Evolutionary conservation across 1,284 basidiomycete species (phyloP), one percentile per base, ranked within the genome.

Genomic region (Microbotryomycetes sp.): DNA sequence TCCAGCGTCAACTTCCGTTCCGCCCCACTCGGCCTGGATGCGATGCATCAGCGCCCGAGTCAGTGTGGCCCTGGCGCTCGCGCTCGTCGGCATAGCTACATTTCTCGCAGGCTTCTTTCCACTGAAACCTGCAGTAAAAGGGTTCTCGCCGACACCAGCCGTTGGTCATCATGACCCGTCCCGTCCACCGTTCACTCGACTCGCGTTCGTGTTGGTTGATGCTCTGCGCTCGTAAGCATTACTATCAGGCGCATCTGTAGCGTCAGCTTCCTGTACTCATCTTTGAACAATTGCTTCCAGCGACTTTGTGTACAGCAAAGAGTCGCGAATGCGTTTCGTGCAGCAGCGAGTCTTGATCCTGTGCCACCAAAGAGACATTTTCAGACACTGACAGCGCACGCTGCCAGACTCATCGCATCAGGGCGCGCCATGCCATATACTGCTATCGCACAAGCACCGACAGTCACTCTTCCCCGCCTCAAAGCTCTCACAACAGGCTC

Each of bases 401-500:
- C 4, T 52, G 9, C 1, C 41, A 70, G 69, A 3, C 54, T 69
- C 46, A 27, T 71, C 54, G 29, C 49, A 2, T 15, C 24, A 3
- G 64, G 66, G 1, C 58, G 52, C 2, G 68, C 62, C 4, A 47
- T 66, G 0, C 62, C 68, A 4, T 69, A 57, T 45, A 70, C 67
- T 9, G 66, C 68, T 4, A 18, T 68, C 30, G 67, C 69, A 1
- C 66, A 66, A 45, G n/a, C 69, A 1, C 69, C 68, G 3, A 70
- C 69, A 13, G 69, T 70, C 5, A 70, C 69, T 9, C 59, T 70
- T 4, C 68, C 69, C 3, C 59, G 69, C 15, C 58, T 70, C 1
- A 70, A 70, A 46, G 69, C 68, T 4, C 52, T 70, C 31, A 69
- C 68, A 4, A 69, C 69, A 3, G 69, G 69, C 29, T 59, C 62